phyloP scores from a whole-genome alignment of 2,329 filamentous ascomycete genomes.

The Bipolaris bicolor region DNA sequence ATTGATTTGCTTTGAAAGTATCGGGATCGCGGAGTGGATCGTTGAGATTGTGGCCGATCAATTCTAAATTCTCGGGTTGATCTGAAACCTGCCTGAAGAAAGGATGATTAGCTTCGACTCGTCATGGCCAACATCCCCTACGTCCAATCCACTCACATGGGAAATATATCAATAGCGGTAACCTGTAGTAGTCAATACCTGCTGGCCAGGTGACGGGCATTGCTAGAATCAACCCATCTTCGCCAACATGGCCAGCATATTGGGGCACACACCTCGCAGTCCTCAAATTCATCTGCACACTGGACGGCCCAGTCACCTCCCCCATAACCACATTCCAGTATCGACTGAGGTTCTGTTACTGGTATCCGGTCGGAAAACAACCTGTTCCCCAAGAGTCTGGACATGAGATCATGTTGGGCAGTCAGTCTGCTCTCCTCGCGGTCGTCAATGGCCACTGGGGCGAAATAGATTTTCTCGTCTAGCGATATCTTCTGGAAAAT shows the following conservation, averaged over 20 bases:
- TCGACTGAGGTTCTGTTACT: constrained; percentile 34
- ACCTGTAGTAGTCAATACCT: constrained; percentile 38
- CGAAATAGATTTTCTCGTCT: constrained; percentile 48
- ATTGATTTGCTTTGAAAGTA: constrained; percentile 69
- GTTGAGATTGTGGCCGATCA: constrained; percentile 48
- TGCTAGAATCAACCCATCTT: background rate
- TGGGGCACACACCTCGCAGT: constrained; percentile 45
- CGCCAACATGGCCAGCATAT: background rate
- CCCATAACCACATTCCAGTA: constrained; percentile 51
- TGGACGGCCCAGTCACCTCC: constrained; percentile 47
- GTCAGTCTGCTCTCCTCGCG: constrained; percentile 48
- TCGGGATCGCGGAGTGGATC: constrained; percentile 45
- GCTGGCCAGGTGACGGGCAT: background rate
- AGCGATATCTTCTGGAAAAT: constrained; percentile 49
- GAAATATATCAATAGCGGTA: constrained; percentile 48
- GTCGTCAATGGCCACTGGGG: constrained; percentile 46
- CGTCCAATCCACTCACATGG: constrained; percentile 20
- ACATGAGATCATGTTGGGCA: constrained; percentile 43
- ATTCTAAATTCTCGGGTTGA: constrained; percentile 47
- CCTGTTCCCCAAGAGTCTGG: constrained; percentile 36
- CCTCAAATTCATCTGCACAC: constrained; percentile 46
- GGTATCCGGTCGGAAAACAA: constrained; percentile 40
- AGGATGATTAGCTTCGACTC: background rate
- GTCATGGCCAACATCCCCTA: background rate
- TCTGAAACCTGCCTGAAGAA: constrained; percentile 33